Evolutionary conservation across 2,329 filamentous ascomycete genomes (phyloP).

Genomic region (Ambrosiella xylebori): DNA sequence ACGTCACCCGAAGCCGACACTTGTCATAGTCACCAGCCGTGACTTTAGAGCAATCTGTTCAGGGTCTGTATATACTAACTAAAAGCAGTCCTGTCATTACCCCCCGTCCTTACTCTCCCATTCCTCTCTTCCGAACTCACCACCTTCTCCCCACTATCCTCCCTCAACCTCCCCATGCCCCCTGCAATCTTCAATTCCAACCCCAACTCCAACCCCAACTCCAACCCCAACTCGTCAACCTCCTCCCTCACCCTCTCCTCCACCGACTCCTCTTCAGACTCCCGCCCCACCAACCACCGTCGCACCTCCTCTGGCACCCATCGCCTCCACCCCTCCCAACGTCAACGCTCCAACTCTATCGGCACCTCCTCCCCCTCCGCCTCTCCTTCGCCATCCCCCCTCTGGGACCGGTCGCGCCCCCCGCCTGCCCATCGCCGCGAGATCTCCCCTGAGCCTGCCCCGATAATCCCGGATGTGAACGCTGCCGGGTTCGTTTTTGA

Average conservation of each 20-base stretch:
- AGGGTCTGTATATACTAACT: not conserved
- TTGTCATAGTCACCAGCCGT: not conserved
- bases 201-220: not conserved
- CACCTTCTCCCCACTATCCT: not conserved
- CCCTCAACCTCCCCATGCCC: not conserved
- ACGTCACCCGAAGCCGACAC: not conserved
- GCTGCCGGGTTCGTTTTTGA: slow-evolving; percentile 4
- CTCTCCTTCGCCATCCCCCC: not conserved
- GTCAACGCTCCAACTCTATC: slow-evolving; percentile 1
- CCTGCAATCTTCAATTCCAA: not conserved
- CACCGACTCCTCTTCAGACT: not conserved
- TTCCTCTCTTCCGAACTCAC: not conserved
- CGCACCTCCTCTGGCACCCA: slow-evolving; percentile 5
- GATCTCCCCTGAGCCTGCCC: not conserved
- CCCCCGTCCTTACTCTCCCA: not conserved
- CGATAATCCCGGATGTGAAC: not conserved
- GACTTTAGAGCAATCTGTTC: not conserved
- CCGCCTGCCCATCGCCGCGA: not conserved
- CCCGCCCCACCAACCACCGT: not conserved
- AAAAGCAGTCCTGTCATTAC: not conserved
- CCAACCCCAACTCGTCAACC: not conserved
- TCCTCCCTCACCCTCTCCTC: slow-evolving; percentile 2
- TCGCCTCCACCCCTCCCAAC: slow-evolving; percentile 4
- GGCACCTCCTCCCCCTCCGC: not conserved
- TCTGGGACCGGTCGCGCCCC: not conserved